These are phyloP conservation scores for Ceraceosorus guamensis DNA, from an alignment of 1,284 basidiomycete species.

Conservation along the genomic window DNA sequence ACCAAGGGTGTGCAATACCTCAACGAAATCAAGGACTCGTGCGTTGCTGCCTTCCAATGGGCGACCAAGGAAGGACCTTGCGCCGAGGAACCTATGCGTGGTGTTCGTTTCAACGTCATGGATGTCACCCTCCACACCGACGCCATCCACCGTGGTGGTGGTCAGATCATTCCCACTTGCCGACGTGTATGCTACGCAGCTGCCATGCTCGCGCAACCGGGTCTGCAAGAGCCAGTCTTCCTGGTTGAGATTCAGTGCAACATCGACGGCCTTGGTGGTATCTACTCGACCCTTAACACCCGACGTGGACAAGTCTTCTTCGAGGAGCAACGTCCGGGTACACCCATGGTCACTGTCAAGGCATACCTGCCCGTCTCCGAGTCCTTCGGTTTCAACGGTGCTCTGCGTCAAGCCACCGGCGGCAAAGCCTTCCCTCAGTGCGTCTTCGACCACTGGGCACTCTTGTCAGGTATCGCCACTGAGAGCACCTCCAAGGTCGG, in stretches of 20 bases:
- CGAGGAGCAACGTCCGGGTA: conserved; percentile 93
- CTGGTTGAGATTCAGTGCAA: conserved; percentile 98
- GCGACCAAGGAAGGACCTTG: conserved; percentile 78
- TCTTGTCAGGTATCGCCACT: conserved; percentile 67
- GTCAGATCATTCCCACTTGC: conserved; percentile 91
- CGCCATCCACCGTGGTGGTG: conserved; percentile 99
- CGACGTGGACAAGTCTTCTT: conserved; percentile 97
- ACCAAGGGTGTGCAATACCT: conserved; percentile 82
- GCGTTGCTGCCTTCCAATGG: conserved; percentile 99
- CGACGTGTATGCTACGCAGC: conserved; percentile 96
- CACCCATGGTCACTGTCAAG: conserved; percentile 99
- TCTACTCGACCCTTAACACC: conserved; percentile 88
- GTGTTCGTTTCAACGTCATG: conserved; percentile 88
- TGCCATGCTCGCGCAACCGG: conserved; percentile 79
- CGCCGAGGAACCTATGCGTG: conserved; percentile 97
- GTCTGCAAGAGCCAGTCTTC: conserved; percentile 95
- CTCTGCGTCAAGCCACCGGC: conserved; percentile 81
- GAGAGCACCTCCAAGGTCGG: conserved; percentile 76
- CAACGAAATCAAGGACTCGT: conserved; percentile 98
- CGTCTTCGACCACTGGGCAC: conserved; percentile 67
- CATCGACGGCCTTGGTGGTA: conserved; percentile 94
- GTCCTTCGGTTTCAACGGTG: conserved; percentile 98
- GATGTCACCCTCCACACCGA: conserved; percentile 97
- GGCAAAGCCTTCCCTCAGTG: conserved; percentile 97
- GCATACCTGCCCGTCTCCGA: conserved; percentile 93